These are phyloP conservation scores for Populus euphratica DNA, from an alignment of 345 rosid genomes.

Conservation along the genomic window DNA sequence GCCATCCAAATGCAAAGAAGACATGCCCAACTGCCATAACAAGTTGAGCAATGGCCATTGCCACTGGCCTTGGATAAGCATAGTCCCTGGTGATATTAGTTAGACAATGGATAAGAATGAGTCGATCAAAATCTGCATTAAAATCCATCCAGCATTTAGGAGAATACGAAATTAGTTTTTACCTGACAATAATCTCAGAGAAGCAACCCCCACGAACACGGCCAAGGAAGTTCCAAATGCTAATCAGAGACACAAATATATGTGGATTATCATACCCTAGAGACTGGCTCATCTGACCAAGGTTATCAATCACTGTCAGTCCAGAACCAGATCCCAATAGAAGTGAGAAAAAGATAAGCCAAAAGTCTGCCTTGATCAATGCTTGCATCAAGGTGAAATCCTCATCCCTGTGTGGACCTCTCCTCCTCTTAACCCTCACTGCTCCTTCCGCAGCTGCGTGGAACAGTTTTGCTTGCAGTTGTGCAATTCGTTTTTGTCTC, in stretches of 20 bases:
- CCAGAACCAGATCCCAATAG: conserved; percentile 96
- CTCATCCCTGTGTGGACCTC: conserved; percentile 95
- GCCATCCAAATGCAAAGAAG: conserved; percentile 91
- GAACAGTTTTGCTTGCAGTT: conserved; percentile 68
- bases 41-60: conserved; percentile 79
- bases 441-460: conserved; percentile 99
- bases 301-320: conserved; percentile 89
- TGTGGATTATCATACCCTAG: conserved; percentile 77
- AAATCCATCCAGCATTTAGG: not conserved
- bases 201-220: conserved; percentile 94
- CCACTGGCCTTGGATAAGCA: conserved; percentile 85
- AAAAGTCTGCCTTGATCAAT: conserved; percentile 88
- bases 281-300: conserved; percentile 97
- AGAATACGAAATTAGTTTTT: conserved; percentile 12
- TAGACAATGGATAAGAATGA: not conserved
- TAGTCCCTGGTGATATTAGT: conserved; percentile 47
- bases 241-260: conserved; percentile 90
- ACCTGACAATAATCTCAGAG: conserved; percentile 91
- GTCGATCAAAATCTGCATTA: not conserved
- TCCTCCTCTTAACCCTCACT: conserved; percentile 72
- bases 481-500: conserved; percentile 77
- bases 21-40: conserved; percentile 88
- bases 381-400: conserved; percentile 94
- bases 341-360: conserved; percentile 90
- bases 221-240: conserved; percentile 98